Evolutionary conservation across 2,329 filamentous ascomycete species (phyloP), one percentile per base, ranked within the genome.

Genomic region (Penicillium olsonii): DNA sequence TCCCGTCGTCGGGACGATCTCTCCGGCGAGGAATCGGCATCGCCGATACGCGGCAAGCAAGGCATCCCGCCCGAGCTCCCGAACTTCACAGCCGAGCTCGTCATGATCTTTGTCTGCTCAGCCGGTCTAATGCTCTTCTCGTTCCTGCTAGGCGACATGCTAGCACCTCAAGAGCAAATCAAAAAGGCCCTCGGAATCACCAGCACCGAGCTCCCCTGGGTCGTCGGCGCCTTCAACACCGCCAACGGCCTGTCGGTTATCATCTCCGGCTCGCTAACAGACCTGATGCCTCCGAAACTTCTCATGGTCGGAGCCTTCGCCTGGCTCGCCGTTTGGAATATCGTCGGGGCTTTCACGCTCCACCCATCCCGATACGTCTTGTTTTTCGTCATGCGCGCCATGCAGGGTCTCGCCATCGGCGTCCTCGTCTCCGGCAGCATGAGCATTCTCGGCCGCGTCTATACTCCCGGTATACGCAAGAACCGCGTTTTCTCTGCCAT

Each of bases 401-500:
- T 73, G 68, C 68, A 72, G 26, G 78, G 78, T 0, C 73, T 80
- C 14, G 76, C 78, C 0, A 76, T 78, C 5, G 74, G 77, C 0
- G 69, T 80, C 11, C 48, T 75, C 27, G 66, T 80, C 7, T 78
- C 78, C 0, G 79, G 78, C 41, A 73, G 65, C 7, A 67, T 81
- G 51, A 78, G 75, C 15, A 66, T 80, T 11, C 61, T 80, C 2
- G 77, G 77, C 1, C 65, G 68, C 1, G 69, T 74, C 0, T 80
- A 78, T 52, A 66, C 67, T 4, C 73, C 73, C 1, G 76, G 76
- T 0, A 52, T 62, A 39, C 65, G 71, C 41, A 78, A 79, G 60
- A 71, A 77, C 46, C 75, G 78, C 61, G 71, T 75, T 0, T 79
- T 81, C 46, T 71, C 73, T 0, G 56, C 77, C 5, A 79, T 79